A percentile compares a stretch with the other conserved stretches of the same genome.
These are phyloP conservation scores for Talaromyces liani DNA, from an alignment of 495 filamentous ascomycete genomes.

Conservation along the genomic window DNA sequence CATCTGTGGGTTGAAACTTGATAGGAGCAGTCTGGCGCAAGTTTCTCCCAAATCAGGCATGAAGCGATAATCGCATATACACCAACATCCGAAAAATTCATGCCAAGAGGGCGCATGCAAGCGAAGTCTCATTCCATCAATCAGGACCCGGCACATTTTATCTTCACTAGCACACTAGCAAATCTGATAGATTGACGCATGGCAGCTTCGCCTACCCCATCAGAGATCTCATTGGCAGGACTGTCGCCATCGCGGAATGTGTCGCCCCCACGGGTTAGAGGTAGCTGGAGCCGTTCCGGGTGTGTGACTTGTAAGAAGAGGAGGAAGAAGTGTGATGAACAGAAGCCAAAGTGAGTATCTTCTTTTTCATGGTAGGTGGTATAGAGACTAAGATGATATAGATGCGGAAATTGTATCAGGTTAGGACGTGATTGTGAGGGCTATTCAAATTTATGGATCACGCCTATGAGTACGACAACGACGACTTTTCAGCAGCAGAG, in stretches of 20 bases:
- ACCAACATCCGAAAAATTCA: neutral
- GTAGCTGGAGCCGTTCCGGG: constrained; percentile 36
- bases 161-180: neutral
- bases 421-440: constrained; percentile 34
- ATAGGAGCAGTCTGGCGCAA: neutral
- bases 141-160: neutral
- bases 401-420: constrained; percentile 34
- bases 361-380: neutral
- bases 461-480: constrained; percentile 28
- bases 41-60: neutral
- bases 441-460: constrained; percentile 38
- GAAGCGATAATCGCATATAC: neutral
- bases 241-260: constrained; percentile 6
- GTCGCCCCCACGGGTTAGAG: constrained; percentile 23
- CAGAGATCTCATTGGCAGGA: constrained; percentile 3
- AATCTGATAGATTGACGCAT: neutral
- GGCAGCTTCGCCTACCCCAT: constrained; percentile 6
- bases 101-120: neutral
- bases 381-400: constrained; percentile 10
- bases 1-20: neutral
- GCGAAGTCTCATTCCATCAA: neutral
- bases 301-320: constrained; percentile 39
- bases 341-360: constrained; percentile 30
- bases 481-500: constrained; percentile 20
- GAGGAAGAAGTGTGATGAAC: constrained; percentile 38